These are phyloP conservation scores for Combretum micranthum DNA, from an alignment of 345 rosid species.

Conservation along the genomic window DNA sequence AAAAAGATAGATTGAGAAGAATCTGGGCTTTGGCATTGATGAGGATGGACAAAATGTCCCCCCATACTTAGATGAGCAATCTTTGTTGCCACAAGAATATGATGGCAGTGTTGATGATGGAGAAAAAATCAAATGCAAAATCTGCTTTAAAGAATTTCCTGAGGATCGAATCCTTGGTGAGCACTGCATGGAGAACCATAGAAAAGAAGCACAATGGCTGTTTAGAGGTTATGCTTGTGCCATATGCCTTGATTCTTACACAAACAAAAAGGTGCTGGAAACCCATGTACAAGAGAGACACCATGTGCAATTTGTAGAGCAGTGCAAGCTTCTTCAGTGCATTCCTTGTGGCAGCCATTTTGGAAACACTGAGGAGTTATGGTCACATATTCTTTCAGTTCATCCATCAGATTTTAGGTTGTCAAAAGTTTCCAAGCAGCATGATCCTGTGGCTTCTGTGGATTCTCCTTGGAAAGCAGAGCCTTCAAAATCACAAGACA, in stretches of 20 bases:
- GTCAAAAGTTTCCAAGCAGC: constrained; percentile 31
- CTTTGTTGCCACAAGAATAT: constrained; percentile 31
- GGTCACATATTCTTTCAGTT: constrained; percentile 64
- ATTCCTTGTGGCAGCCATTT: constrained; percentile 87
- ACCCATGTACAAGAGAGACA: constrained; percentile 94
- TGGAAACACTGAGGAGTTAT: constrained; percentile 76
- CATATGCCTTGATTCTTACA: constrained; percentile 90
- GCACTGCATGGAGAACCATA: constrained; percentile 71
- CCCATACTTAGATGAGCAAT: constrained; percentile 32
- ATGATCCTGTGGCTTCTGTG: constrained; percentile 13
- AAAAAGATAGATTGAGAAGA: constrained; percentile 63
- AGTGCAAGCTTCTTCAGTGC: constrained; percentile 96
- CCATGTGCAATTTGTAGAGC: constrained; percentile 81
- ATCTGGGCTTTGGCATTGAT: constrained; percentile 55
- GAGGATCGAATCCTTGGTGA: constrained; percentile 45
- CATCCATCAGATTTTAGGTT: constrained; percentile 57
- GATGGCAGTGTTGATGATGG: constrained; percentile 32
- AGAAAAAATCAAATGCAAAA: constrained; percentile 48
- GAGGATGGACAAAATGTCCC: constrained; percentile 30
- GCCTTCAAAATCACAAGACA: constrained; percentile 25
- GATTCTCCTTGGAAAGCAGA: constrained; percentile 34
- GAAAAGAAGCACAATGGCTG: constrained; percentile 73
- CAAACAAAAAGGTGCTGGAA: constrained; percentile 62
- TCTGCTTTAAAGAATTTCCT: constrained; percentile 45
- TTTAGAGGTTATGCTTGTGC: constrained; percentile 92